Evolutionary conservation across 352 stramenopile genomes (phyloP), one percentile per base, ranked within the genome.

Genomic region (Phytophthora colocasiae): DNA sequence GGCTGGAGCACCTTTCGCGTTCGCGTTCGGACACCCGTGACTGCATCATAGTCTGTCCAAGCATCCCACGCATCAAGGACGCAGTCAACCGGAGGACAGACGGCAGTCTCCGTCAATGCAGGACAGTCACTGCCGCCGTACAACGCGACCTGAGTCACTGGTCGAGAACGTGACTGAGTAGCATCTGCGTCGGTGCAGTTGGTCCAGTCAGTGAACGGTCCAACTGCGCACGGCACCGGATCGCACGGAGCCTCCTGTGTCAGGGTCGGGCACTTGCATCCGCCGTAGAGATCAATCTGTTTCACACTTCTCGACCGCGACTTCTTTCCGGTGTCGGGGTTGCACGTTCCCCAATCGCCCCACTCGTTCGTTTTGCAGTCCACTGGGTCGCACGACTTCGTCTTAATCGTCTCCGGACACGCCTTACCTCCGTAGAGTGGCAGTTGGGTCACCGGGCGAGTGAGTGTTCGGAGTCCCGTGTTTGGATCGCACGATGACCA

Each of bases 261-360:
- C n/a, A 92, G 75, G 2, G 51, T 15, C 1, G 75, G 80, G 27
- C 83, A 92, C 44, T 63, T 61, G 7, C 61, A 66, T 11, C 83
- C 83, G 7, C 83, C 83, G 43, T 90, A 90, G 45, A 85, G 53
- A 54, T 85, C 80, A 1, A 52, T 3, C 38, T 78, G 78, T 8
- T 74, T 58, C 36, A 92, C 73, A 3, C 6, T 48, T 4, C 81
- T 74, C 0, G 60, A 69, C 6, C 77, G 73, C 0, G 73, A 71
- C 53, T 90, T 89, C 24, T 73, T 75, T 0, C 65, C 59, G 3
- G 40, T 66, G 22, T 38, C 43, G 0, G 62, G 9, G 19, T 85
- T 63, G 49, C 78, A 87, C 0, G 27, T 22, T 2, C 50, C 45
- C 71, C 68, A 87, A 0, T 32, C 15, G 0, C 57, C 48, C 78